Evolutionary conservation across 768 basidiomycete genomes (phyloP).

Genomic region (Psilocybe azurescens): DNA sequence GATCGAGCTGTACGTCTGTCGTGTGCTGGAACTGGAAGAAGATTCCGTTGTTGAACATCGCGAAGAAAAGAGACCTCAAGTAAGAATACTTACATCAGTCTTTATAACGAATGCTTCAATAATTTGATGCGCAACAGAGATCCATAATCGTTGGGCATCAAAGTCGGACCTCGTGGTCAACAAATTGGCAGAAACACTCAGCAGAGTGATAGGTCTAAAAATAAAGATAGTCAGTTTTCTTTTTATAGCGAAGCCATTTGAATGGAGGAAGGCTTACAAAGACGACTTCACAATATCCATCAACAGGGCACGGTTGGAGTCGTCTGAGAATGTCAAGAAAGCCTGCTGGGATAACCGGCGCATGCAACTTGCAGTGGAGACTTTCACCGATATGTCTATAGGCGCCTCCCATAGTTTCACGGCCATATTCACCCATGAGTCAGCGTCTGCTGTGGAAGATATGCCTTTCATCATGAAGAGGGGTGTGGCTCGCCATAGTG

Average conservation of each 20-base stretch:
- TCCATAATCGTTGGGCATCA: conserved; percentile 72
- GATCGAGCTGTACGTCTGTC: conserved; percentile 53
- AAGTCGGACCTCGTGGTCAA: conserved; percentile 63
- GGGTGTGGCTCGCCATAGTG: conserved; percentile 67
- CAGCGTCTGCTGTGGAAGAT: conserved; percentile 39
- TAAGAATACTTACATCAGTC: conserved; percentile 45
- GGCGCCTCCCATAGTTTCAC: conserved; percentile 65
- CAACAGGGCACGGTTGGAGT: conserved; percentile 41
- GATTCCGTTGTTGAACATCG: not conserved
- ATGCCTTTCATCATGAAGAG: conserved; percentile 58
- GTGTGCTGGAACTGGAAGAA: conserved; percentile 44
- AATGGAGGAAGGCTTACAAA: conserved; percentile 41
- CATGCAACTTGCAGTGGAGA: conserved; percentile 59
- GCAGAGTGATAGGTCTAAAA: conserved; percentile 45
- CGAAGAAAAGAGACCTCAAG: not conserved
- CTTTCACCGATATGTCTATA: conserved; percentile 69
- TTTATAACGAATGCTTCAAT: conserved; percentile 59
- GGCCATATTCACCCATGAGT: conserved; percentile 51
- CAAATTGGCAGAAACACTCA: conserved; percentile 62
- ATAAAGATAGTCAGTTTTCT: conserved; percentile 14
- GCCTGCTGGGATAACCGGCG: conserved; percentile 48
- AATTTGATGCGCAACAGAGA: conserved; percentile 63
- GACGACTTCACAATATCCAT: conserved; percentile 50
- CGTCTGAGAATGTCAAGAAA: conserved; percentile 45
- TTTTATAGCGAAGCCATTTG: not conserved